phyloP scores from a whole-genome alignment of 768 basidiomycete species.

The Zangia roseola region DNA sequence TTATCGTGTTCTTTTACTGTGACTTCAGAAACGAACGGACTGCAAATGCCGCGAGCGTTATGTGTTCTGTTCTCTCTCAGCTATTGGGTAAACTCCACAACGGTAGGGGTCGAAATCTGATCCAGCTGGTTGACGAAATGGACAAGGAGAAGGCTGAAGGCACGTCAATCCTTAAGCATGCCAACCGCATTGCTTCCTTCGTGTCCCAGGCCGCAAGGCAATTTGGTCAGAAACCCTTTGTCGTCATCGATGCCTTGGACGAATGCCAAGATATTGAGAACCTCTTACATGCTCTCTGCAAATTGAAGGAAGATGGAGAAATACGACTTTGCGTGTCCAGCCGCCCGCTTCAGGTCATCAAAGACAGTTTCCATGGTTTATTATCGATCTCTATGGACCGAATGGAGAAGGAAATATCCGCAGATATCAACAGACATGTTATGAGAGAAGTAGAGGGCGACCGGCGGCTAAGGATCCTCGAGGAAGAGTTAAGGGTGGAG shows the following conservation, averaged over 20 bases:
- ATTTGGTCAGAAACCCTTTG: background rate
- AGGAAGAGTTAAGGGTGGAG: background rate
- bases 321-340: background rate
- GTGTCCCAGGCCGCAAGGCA: background rate
- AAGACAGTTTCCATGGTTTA: background rate
- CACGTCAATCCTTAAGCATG: background rate
- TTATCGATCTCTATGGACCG: background rate
- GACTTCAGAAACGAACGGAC: conserved; percentile 9
- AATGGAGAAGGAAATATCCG: background rate
- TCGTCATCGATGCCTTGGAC: conserved; percentile 8
- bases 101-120: too few relatives aligned
- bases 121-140: background rate
- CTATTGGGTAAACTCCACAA: background rate
- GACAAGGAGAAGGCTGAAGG: background rate
- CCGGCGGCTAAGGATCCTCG: background rate
- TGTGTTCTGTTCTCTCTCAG: conserved; percentile 18
- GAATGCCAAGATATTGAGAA: conserved; percentile 1
- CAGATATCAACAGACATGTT: conserved; percentile 5
- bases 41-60: background rate
- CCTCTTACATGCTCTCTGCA: background rate
- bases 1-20: conserved; percentile 17
- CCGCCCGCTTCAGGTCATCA: too few relatives aligned
- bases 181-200: background rate
- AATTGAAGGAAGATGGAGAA: background rate
- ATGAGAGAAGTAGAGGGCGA: background rate